Evolutionary conservation across 805 yeast genomes (phyloP), one percentile per base, ranked within the genome.

Genomic region (Candida boleticola): DNA sequence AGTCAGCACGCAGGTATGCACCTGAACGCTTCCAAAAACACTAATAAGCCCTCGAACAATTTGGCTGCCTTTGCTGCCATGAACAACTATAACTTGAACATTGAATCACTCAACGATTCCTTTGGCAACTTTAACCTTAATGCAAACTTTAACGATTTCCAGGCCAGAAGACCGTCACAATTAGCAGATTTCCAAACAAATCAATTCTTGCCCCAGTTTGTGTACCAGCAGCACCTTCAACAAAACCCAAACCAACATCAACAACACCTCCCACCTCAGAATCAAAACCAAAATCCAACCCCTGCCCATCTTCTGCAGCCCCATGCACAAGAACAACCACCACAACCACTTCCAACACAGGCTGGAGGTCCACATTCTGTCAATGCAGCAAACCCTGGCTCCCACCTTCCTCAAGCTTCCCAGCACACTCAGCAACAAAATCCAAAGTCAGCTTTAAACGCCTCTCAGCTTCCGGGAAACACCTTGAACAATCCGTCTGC

Each of bases 131-230:
- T 68, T 44, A 58, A 56, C 35, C 53, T 68, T 43, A 63, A 61
- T 46, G 51, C 68, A 13, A 60, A 62, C 41, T 60, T 61, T 25
- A 60, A 58, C 42, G 72, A 64, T 37, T 68, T 68, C 42, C 74
- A 66, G 50, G 57, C 65, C 11, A 63, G 74, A 47, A 57, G 75
- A 41, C 76, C 74, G 4, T 63, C 71, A 40, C 74, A 68, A 44
- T 56, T 68, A 52, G 73, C 58, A 11, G 69, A 64, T 29, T 58
- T 55, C 42, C 41, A 38, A 17, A 49, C 37, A 39, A 52, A 46
- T 20, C 50, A 51, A 20, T 46, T 44, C 31, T 45, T 22, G 14
- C 35, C 41, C 14, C 35, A 7, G 25, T 38, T 27, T 19, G 18
- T 38, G 41, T 29, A 29, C 18, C 29, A 22, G 35, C 41, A 23